Conservation (phyloP, 306 rosid species). For the Sicyos baderoa region DNA sequence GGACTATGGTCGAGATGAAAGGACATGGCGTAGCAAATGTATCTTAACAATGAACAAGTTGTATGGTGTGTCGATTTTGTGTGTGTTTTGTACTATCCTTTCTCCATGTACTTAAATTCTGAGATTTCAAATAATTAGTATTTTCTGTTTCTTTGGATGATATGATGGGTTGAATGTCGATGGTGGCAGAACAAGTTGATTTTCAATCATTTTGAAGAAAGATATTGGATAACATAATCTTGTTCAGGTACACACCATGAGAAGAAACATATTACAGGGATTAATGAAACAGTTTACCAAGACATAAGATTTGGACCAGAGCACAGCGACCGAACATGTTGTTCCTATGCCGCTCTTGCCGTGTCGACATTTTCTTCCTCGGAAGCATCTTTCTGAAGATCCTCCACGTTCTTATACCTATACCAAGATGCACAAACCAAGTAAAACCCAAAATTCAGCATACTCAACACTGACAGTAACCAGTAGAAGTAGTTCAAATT, state of each 20-base stretch:
- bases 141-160: neutral
- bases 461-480: neutral
- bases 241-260: too few species aligned
- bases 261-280: too few species aligned
- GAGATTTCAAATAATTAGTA: neutral
- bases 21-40: neutral
- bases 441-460: neutral
- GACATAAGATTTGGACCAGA: too few species aligned
- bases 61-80: neutral
- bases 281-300: too few species aligned
- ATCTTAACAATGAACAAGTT: conserved; percentile 1
- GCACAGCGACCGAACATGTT: too few species aligned
- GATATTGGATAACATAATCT: neutral
- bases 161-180: neutral
- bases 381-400: neutral
- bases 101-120: neutral
- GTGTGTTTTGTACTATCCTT: neutral
- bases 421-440: neutral
- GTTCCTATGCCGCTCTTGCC: neutral
- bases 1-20: conserved; percentile 1
- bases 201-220: neutral
- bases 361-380: neutral
- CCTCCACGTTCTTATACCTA: conserved; percentile 47
- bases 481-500: neutral
- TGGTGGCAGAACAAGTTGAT: neutral